A percentile compares a stretch with the other conserved stretches of the same genome.
Evolutionary conservation across 2,329 filamentous ascomycete species (phyloP).

Genomic region (Ophiostoma sp.): DNA sequence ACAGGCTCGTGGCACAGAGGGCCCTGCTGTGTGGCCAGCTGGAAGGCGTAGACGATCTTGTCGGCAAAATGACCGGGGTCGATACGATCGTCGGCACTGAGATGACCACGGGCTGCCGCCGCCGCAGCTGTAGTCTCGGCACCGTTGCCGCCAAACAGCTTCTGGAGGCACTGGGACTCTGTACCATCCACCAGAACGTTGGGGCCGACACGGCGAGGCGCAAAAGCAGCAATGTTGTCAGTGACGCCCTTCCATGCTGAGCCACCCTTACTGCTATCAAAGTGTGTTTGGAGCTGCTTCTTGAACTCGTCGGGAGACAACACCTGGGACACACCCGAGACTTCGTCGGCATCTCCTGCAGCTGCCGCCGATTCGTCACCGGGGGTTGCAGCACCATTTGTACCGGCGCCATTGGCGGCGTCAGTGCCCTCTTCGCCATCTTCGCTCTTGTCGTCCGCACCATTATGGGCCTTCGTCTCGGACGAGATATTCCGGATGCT

Average conservation of each 20-base stretch:
- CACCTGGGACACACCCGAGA: constrained; percentile 59
- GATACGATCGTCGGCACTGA: constrained; percentile 51
- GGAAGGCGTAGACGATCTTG: constrained; percentile 91
- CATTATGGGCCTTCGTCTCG: constrained; percentile 36
- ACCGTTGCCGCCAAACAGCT: constrained; percentile 56
- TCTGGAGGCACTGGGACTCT: constrained; percentile 66
- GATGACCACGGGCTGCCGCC: constrained; percentile 30
- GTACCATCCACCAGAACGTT: constrained; percentile 89
- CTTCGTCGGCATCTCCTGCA: constrained; percentile 51
- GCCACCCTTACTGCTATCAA: constrained; percentile 61
- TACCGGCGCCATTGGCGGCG: constrained; percentile 45
- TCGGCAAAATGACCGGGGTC: constrained; percentile 73
- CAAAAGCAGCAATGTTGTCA: constrained; percentile 85
- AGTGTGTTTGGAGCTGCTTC: constrained; percentile 64
- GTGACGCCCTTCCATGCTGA: constrained; percentile 70
- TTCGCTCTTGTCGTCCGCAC: neutral
- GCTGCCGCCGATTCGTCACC: constrained; percentile 35
- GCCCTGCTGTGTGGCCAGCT: constrained; percentile 84
- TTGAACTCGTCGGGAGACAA: constrained; percentile 77
- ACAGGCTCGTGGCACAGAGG: constrained; percentile 91
- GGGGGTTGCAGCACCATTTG: constrained; percentile 13
- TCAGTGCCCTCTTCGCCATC: constrained; percentile 16
- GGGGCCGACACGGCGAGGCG: constrained; percentile 78
- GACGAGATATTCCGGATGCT: constrained; percentile 58
- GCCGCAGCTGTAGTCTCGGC: constrained; percentile 40